Conservation (phyloP, 2,329 filamentous ascomycete species). For the Cytospora mali region DNA sequence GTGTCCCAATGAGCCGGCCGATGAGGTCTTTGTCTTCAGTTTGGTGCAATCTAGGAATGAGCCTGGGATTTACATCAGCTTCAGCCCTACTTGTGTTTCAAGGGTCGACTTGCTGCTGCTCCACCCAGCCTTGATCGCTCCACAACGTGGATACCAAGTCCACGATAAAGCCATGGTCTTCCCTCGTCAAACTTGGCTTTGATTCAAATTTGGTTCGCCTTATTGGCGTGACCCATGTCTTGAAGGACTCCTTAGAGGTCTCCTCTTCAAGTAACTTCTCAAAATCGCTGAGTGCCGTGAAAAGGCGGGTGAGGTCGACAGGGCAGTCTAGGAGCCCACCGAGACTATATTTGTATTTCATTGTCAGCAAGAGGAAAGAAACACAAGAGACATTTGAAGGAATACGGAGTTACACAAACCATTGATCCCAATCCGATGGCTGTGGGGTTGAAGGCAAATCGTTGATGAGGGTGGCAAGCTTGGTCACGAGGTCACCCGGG, state of each 20-base stretch:
- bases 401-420: neutral
- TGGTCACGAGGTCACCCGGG: neutral
- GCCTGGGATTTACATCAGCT: neutral
- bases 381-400: no score
- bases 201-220: conserved; percentile 1
- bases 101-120: neutral
- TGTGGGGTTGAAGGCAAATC: neutral
- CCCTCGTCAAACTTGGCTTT: neutral
- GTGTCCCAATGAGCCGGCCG: neutral
- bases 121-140: conserved; percentile 9
- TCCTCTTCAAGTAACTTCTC: neutral
- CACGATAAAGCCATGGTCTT: neutral
- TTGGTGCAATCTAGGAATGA: neutral
- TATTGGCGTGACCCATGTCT: neutral
- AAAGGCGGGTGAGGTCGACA: neutral
- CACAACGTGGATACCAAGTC: neutral
- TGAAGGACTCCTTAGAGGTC: neutral
- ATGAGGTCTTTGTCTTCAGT: neutral
- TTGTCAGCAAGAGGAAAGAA: neutral
- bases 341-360: neutral
- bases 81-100: no score
- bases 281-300: neutral
- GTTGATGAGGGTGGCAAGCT: conserved; percentile 5
- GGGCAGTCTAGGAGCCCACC: neutral
- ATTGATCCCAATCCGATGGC: neutral